Percentiles rank a stretch among this genome's conserved stretches.
phyloP scores from a whole-genome alignment of 352 stramenopile species.

The Globisporangium cederbergense region DNA sequence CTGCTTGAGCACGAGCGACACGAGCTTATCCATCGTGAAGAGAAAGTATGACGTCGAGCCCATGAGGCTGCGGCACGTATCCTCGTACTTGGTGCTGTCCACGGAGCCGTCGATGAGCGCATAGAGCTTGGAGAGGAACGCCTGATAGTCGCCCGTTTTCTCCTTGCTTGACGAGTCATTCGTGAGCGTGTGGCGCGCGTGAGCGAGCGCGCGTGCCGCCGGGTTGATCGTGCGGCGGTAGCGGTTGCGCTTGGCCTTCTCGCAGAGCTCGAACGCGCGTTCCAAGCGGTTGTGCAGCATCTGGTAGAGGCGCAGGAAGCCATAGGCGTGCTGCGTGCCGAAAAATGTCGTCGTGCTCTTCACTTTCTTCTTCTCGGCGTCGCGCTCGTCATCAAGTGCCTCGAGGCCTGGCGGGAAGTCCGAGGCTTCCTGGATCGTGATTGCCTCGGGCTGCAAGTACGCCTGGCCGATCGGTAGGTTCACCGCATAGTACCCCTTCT shows the following conservation, averaged over 20 bases:
- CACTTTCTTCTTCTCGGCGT: constrained; percentile 36
- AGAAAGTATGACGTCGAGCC: constrained; percentile 89
- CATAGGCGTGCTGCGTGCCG: constrained; percentile 83
- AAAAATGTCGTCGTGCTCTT: constrained; percentile 61
- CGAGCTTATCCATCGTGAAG: constrained; percentile 91
- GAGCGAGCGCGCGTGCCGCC: constrained; percentile 70
- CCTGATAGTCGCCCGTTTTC: constrained; percentile 83
- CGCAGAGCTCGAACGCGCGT: constrained; percentile 75
- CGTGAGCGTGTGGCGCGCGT: constrained; percentile 55
- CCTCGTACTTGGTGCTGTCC: constrained; percentile 87
- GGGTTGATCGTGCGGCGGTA: constrained; percentile 87
- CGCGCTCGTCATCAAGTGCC: constrained; percentile 54
- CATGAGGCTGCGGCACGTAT: constrained; percentile 87
- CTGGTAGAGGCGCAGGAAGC: constrained; percentile 88
- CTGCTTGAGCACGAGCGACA: constrained; percentile 83
- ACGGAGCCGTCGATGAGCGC: constrained; percentile 84
- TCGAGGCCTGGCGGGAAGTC: constrained; percentile 73
- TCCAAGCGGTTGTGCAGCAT: constrained; percentile 84
- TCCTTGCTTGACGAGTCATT: constrained; percentile 49
- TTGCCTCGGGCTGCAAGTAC: constrained; percentile 70
- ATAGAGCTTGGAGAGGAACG: constrained; percentile 86
- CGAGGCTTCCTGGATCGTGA: constrained; percentile 72
- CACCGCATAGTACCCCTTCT: constrained; percentile 59
- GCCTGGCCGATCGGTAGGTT: constrained; percentile 62
- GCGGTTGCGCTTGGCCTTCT: constrained; percentile 83